Evolutionary conservation across 495 filamentous ascomycete genomes (phyloP), one percentile per base, ranked within the genome.

Genomic region (Ascodesmis nigricans): DNA sequence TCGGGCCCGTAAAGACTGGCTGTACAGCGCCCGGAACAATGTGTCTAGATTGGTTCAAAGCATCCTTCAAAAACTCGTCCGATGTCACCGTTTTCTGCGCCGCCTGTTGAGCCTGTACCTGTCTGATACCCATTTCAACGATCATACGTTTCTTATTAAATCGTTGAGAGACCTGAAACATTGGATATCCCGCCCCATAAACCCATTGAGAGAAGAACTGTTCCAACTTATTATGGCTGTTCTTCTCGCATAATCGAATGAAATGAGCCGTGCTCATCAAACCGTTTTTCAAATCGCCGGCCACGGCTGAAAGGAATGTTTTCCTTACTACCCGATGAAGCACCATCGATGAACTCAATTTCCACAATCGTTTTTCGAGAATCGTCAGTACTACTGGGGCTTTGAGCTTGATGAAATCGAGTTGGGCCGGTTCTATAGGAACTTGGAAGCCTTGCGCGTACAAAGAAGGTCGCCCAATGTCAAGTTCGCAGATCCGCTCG

Each of bases 121-220:
- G 90, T 28, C 62, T 64, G 42, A 99, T 84, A 35, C 66, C 70
- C 68, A 99, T 82, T 52, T 93, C 82, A 2, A 99, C 78, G 10
- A 83, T 80, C 21, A 93, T 65, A 46, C 90, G 78, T 56, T 99
- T 99, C 61, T 95, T 95, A 45, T 95, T 99, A 56, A 99, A 95
- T 17, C 71, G 65, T 42, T 92, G 82, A 11, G 66, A 75, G 31
- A 87, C 75, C 19, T 71, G 60, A 45, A 99, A 83, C 15, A 64
- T 66, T 3, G 90, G 90, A 47, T 83, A 93, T 4, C 87, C 87
- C 6, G 78, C 73, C 7, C 75, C 70, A 38, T 72, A 65, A 1
- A 99, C 68, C 84, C 87, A 99, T 49, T 99, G 90, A 7, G 73
- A 65, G 61, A 90, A 95, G 50, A 93, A 90, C 1, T 64, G 55